Base-by-base conservation (phyloP, 306 rosid genomes). In the Astragalus glycyphyllos region DNA sequence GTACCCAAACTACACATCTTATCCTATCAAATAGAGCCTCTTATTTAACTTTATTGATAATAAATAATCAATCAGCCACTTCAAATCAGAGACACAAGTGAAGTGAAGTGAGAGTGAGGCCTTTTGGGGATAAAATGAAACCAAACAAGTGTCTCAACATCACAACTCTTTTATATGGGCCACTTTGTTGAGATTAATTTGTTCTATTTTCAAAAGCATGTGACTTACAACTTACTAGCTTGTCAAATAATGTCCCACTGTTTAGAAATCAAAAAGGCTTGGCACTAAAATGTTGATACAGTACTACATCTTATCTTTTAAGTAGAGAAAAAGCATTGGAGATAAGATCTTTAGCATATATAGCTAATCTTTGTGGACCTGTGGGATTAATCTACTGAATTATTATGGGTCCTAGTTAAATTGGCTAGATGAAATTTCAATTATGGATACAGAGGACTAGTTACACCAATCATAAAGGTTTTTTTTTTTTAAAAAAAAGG, bases 221-320 rank as follows among this genome's bases (percentile, higher is more conserved):
- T 73, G 80, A 77, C 72, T 60, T 38, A 46, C 82, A 73, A 65
- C 72, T 68, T 29, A 47, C 79, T 68, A 66, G 69, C 76, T 51
- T 69, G 88, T 84, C 92, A 42, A 78, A 77, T 86, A 84, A 76
- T 88, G 92, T 86, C 77, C 41, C 56, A 66, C 77, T 84, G 71
- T 80, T 80, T 26, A 65, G 68, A 13, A 63, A 11, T 20, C 12
- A 65, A 45, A 59, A 78, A 80, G 72, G 80, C 74, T 42, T 84
- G 84, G 61, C 84, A 76, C 59, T 69, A 45, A 71, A 83, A 63
- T 55, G 69, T 55, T 70, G n/a, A 31, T 14, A 58, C 11, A 73
- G 81, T 66, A 7, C 9, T 34, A 58, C 37, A 74, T 84, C 87
- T 83, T 90, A 86, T 88, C 95, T 74, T 54, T 54, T 65, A 50